Base-by-base conservation (phyloP, 495 filamentous ascomycete species). In the Trichoderma erinaceum region DNA sequence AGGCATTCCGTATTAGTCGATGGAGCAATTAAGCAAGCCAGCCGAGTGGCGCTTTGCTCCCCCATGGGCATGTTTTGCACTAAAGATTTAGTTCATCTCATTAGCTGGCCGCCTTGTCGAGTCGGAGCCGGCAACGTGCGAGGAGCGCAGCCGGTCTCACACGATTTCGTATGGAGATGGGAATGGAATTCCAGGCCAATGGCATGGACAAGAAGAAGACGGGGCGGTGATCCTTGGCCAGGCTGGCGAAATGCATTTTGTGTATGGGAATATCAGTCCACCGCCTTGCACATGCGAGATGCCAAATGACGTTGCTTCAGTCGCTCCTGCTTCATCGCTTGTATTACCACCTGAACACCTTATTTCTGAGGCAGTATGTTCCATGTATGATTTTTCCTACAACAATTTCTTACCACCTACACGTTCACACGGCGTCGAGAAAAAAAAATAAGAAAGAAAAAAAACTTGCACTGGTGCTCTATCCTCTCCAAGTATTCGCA, bases 281-380 rank as follows among this genome's bases (percentile, higher is more conserved):
- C 56, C 56, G 56, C 56, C 56, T 61, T 61, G 23, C 56, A 61
- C 56, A 25, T 61, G 56, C 25, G 56, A 25, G 27, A 16, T 48
- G 44, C n/a, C 12, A 61, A 25, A 15, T 61, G 25, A 18, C 56
- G 25, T 61, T 61, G 15, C 27, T 58, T 16, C 21, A 25, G 44
- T 58, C 21, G 50, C 50, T 58, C 50, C 50, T 58, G 50, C 50
- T 58, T 61, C 12, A 5, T 10, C 10, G 16, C 35, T 3, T 38
- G 35, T 6, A 38, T 38, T 5, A 38, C 35, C 35, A 10, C 35
- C 35, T 38, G 35, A 7, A 38, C 35, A 25, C 3, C 7, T 23
- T 0, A 6, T 23, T 52, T 25, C 48, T 11, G n/a, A 52, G 21
- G 48, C 48, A 21, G 48, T 2, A 10, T 21, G 25, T 25, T 23